phyloP scores from a whole-genome alignment of 306 rosid genomes.

The Prosopis cineraria region DNA sequence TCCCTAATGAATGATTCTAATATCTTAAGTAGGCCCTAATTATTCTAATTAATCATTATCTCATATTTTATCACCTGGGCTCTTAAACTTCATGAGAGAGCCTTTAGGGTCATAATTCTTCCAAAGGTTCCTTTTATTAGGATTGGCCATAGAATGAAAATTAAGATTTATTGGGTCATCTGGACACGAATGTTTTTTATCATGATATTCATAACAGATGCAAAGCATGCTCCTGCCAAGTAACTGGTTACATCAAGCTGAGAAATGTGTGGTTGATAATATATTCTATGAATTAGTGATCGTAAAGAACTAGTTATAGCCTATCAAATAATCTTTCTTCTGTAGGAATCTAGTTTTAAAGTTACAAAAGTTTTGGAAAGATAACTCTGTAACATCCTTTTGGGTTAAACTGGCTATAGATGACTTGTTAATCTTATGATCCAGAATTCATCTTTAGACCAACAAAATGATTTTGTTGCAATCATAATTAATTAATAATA shows the following conservation, averaged over 20 bases:
- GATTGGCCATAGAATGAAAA: slow-evolving; percentile 3
- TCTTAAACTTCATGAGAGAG: background rate
- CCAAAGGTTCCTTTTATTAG: background rate
- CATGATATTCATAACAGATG: slow-evolving; percentile 1
- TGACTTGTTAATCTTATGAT: background rate
- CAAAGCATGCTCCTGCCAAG: background rate
- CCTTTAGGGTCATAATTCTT: background rate
- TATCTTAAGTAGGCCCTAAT: background rate
- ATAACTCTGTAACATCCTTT: background rate
- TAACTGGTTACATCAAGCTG: background rate
- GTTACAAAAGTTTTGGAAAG: slow-evolving; percentile 5
- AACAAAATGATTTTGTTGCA: background rate
- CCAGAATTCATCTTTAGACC: background rate
- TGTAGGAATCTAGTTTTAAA: slow-evolving; percentile 1
- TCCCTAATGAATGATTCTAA: too few relatives aligned
- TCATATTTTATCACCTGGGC: too few relatives aligned
- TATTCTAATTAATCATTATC: too few relatives aligned
- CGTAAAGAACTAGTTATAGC: background rate
- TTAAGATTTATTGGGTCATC: slow-evolving; percentile 7
- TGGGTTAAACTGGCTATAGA: slow-evolving; percentile 16
- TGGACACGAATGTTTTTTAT: background rate
- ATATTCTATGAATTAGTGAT: slow-evolving; percentile 1
- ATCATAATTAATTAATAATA: background rate
- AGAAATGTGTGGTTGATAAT: slow-evolving; percentile 22
- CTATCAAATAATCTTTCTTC: slow-evolving; percentile 5